Conservation (phyloP, 805 yeast species). For the Cyberlindnera bimundalis region DNA sequence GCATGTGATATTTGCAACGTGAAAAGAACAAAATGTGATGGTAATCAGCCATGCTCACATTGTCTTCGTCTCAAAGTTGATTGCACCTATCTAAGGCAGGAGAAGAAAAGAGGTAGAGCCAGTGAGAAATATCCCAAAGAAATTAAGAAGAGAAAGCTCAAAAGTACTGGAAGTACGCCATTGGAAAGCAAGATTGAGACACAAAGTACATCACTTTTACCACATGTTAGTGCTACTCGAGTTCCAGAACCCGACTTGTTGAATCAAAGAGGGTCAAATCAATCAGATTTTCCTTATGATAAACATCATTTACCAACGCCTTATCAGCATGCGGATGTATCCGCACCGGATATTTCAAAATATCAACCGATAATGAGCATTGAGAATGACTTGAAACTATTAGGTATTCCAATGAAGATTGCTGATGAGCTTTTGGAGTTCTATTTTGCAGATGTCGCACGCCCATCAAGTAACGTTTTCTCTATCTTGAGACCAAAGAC, state of each 20-base stretch:
- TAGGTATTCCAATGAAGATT: constrained; percentile 19
- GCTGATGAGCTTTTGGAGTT: constrained; percentile 25
- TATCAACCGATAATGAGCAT: constrained; percentile 15
- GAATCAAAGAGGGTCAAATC: no score
- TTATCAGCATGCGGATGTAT: background rate
- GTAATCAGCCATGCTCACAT: constrained; percentile 42
- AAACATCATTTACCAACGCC: no score
- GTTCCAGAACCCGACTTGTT: no score
- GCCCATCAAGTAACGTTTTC: constrained; percentile 23
- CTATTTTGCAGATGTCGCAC: constrained; percentile 18
- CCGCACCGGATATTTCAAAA: constrained; percentile 1
- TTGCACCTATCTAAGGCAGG: constrained; percentile 41
- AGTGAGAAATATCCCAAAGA: constrained; percentile 39
- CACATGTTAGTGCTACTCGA: no score
- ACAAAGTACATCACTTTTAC: no score
- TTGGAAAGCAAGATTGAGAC: no score
- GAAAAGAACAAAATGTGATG: constrained; percentile 47
- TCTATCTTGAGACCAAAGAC: constrained; percentile 21
- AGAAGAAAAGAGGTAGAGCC: constrained; percentile 46
- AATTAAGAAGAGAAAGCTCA: constrained; percentile 25
- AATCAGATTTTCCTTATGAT: no score
- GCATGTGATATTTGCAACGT: constrained; percentile 49
- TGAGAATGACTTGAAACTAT: constrained; percentile 9
- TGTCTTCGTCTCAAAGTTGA: constrained; percentile 32
- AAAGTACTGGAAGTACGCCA: background rate